Percentiles rank a stretch among this genome's conserved stretches.
Evolutionary conservation across 2,329 filamentous ascomycete genomes (phyloP).

Genomic region (Phyllosticta citribraziliensis): DNA sequence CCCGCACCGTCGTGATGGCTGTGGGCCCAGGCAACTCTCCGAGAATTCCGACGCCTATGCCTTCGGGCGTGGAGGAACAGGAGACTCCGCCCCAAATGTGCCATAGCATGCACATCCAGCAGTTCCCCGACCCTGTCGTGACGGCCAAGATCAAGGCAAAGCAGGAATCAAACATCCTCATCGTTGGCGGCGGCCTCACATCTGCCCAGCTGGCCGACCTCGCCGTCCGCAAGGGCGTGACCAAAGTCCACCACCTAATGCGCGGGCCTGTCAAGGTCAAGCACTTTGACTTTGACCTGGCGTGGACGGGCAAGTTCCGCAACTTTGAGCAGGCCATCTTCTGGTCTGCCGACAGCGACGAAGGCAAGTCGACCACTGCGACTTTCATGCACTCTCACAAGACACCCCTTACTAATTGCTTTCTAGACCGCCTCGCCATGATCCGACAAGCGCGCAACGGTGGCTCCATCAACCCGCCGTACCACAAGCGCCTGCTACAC

Average conservation of each 20-base stretch:
- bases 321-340: slow-evolving; percentile 69
- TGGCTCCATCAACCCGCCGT: slow-evolving; percentile 64
- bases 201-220: slow-evolving; percentile 65
- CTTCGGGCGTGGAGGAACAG: slow-evolving; percentile 17
- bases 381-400: background rate
- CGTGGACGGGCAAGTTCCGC: slow-evolving; percentile 75
- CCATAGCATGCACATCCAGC: slow-evolving; percentile 55
- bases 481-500: slow-evolving; percentile 55
- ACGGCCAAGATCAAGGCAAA: slow-evolving; percentile 41
- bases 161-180: slow-evolving; percentile 51
- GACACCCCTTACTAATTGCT: background rate
- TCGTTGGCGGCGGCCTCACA: slow-evolving; percentile 67
- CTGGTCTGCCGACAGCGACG: slow-evolving; percentile 64
- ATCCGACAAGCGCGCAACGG: slow-evolving; percentile 58
- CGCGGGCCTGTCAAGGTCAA: slow-evolving; percentile 54
- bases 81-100: slow-evolving; percentile 39
- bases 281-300: slow-evolving; percentile 65
- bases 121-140: slow-evolving; percentile 47
- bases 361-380: slow-evolving; percentile 27
- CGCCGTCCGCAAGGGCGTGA: slow-evolving; percentile 53
- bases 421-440: slow-evolving; percentile 53
- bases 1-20: slow-evolving; percentile 57
- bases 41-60: slow-evolving; percentile 31
- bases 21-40: slow-evolving; percentile 59
- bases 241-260: slow-evolving; percentile 61